phyloP scores from a whole-genome alignment of 768 basidiomycete genomes.

The Postia placenta region DNA sequence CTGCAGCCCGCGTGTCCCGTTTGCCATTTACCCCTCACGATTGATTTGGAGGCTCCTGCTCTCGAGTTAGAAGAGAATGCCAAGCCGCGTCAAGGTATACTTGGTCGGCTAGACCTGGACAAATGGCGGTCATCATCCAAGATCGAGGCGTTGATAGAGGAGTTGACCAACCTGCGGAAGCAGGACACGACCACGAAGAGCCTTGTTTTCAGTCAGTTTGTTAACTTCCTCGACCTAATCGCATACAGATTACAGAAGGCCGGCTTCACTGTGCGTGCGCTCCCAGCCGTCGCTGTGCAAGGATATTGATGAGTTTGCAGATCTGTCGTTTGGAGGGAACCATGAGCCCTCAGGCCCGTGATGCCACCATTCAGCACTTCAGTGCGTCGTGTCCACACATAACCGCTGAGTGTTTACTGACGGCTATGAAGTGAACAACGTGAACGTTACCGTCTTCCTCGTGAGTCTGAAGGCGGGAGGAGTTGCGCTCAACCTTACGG shows the following conservation, averaged over 20 bases:
- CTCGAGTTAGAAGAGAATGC: constrained; percentile 69
- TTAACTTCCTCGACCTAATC: constrained; percentile 89
- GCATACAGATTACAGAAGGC: constrained; percentile 88
- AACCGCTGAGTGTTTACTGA: not conserved
- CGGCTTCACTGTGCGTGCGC: constrained; percentile 70
- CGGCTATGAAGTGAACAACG: constrained; percentile 68
- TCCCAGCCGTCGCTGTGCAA: not conserved
- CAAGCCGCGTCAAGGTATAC: constrained; percentile 77
- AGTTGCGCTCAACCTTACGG: constrained; percentile 84
- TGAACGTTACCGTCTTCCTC: constrained; percentile 94
- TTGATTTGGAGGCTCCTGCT: constrained; percentile 93
- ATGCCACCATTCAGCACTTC: constrained; percentile 92
- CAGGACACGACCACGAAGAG: constrained; percentile 93
- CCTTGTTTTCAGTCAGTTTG: constrained; percentile 95
- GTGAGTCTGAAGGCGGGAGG: constrained; percentile 96
- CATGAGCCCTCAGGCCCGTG: constrained; percentile 94
- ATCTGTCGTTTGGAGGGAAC: constrained; percentile 93
- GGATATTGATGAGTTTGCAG: constrained; percentile 29
- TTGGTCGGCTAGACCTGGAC: constrained; percentile 83
- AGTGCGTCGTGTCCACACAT: too few species aligned
- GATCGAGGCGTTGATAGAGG: constrained; percentile 94
- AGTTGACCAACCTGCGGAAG: constrained; percentile 75
- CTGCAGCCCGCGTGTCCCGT: constrained; percentile 86
- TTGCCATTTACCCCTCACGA: constrained; percentile 87
- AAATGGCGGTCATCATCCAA: constrained; percentile 96